A percentile compares a stretch with the other conserved stretches of the same genome.
Conservation (phyloP, 2,329 filamentous ascomycete genomes). For the Fusarium annulatum region DNA sequence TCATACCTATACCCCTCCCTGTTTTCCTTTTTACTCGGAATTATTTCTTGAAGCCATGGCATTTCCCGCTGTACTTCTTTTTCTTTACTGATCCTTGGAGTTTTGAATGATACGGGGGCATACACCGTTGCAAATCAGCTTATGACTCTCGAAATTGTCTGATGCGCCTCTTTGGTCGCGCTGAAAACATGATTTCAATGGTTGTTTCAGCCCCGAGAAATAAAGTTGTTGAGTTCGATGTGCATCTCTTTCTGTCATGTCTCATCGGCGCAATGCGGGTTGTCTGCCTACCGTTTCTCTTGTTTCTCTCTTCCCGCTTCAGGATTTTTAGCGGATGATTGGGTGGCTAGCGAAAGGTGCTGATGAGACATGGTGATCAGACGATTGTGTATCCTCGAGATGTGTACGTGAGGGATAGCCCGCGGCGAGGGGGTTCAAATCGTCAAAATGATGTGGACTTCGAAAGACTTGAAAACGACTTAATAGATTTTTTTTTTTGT, state of each 20-base stretch:
- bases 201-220: constrained; percentile 10
- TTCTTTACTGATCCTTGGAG: constrained; percentile 14
- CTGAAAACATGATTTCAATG: constrained; percentile 5
- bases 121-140: constrained; percentile 2
- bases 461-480: constrained; percentile 40
- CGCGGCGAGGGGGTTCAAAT: constrained; percentile 23
- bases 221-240: not conserved
- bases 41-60: constrained; percentile 9
- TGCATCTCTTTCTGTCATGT: not conserved
- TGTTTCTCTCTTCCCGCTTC: not conserved
- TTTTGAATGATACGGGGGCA: constrained; percentile 4
- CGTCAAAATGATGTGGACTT: constrained; percentile 25
- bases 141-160: not conserved
- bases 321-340: not conserved
- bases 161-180: constrained; percentile 3
- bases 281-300: not conserved
- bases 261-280: not conserved
- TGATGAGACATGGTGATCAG: constrained; percentile 14
- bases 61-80: constrained; percentile 20
- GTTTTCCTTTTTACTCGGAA: constrained; percentile 19
- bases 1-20: constrained; percentile 42
- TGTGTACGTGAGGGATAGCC: constrained; percentile 12
- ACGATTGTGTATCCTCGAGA: constrained; percentile 2
- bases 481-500: constrained; percentile 43
- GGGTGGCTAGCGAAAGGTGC: not conserved